Evolutionary conservation across 306 rosid genomes (phyloP).

Genomic region (Cucumis hystrix): DNA sequence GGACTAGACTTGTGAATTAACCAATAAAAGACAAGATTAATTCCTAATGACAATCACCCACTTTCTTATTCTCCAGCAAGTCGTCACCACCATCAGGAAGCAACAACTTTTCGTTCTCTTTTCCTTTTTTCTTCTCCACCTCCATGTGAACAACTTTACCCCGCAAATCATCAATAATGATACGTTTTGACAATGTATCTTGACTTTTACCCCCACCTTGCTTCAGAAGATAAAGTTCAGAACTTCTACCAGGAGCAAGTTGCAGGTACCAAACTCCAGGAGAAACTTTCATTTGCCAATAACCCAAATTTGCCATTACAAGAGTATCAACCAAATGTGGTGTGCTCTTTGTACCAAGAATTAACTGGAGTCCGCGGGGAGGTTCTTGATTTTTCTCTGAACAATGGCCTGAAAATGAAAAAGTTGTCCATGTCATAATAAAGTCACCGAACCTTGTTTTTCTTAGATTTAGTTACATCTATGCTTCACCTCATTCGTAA

Average conservation of each 20-base stretch:
- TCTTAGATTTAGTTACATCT: not conserved
- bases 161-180: conserved; percentile 71
- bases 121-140: conserved; percentile 79
- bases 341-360: conserved; percentile 75
- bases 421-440: not conserved
- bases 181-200: conserved; percentile 49
- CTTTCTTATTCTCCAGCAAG: conserved; percentile 38
- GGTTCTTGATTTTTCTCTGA: conserved; percentile 90
- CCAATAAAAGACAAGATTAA: not conserved
- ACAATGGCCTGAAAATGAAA: conserved; percentile 65
- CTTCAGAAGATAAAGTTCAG: conserved; percentile 77
- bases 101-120: conserved; percentile 76
- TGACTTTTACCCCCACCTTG: conserved; percentile 46
- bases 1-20: not conserved
- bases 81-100: conserved; percentile 39
- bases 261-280: conserved; percentile 99
- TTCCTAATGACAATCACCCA: conserved; percentile 23
- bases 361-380: conserved; percentile 91
- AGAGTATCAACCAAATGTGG: conserved; percentile 94
- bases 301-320: conserved; percentile 99
- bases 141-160: conserved; percentile 92
- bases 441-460: not conserved
- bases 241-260: conserved; percentile 97
- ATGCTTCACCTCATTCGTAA: not conserved
- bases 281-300: conserved; percentile 99